These are phyloP conservation scores for Phytophthora fragariaefolia DNA, from an alignment of 352 stramenopile species.

Conservation along the genomic window DNA sequence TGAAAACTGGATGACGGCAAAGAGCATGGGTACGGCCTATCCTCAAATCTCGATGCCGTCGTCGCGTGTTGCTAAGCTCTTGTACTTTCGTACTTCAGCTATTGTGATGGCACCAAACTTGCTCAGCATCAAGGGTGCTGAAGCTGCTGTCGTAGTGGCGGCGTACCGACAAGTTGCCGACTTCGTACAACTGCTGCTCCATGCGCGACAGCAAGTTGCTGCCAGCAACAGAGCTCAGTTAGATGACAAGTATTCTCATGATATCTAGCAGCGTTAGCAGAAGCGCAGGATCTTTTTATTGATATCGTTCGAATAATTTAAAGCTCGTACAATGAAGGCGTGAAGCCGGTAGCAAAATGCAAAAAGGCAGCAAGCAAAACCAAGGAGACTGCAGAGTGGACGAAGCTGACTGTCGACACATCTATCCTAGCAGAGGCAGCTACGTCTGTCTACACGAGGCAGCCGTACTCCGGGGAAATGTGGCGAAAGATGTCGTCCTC, in stretches of 20 bases:
- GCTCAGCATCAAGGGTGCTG: slow-evolving; percentile 68
- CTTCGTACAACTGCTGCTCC: slow-evolving; percentile 60
- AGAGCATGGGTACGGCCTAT: slow-evolving; percentile 66
- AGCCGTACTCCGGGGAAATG: slow-evolving; percentile 86
- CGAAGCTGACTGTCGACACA: slow-evolving; percentile 28
- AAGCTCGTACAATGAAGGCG: slow-evolving; percentile 12
- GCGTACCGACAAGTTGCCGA: slow-evolving; percentile 81
- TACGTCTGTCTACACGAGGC: slow-evolving; percentile 56
- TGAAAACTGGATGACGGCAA: slow-evolving; percentile 81
- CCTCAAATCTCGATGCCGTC: neutral
- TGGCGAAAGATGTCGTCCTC: slow-evolving; percentile 87
- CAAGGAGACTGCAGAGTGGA: slow-evolving; percentile 19
- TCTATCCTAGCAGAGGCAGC: slow-evolving; percentile 22
- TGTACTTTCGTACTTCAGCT: slow-evolving; percentile 36
- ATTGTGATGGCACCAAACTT: slow-evolving; percentile 87
- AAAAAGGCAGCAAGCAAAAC: slow-evolving; percentile 30
- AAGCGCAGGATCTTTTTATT: slow-evolving; percentile 26
- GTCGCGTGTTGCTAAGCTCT: neutral
- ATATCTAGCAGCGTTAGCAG: neutral
- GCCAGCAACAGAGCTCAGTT: slow-evolving; percentile 39
- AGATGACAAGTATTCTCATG: slow-evolving; percentile 51
- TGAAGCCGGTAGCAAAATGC: slow-evolving; percentile 19
- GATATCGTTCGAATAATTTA: slow-evolving; percentile 45
- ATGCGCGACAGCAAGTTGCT: slow-evolving; percentile 51
- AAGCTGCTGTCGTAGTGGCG: slow-evolving; percentile 71